Conservation (phyloP, 73 alveolate genomes). For the Paramecium primaurelia region DNA sequence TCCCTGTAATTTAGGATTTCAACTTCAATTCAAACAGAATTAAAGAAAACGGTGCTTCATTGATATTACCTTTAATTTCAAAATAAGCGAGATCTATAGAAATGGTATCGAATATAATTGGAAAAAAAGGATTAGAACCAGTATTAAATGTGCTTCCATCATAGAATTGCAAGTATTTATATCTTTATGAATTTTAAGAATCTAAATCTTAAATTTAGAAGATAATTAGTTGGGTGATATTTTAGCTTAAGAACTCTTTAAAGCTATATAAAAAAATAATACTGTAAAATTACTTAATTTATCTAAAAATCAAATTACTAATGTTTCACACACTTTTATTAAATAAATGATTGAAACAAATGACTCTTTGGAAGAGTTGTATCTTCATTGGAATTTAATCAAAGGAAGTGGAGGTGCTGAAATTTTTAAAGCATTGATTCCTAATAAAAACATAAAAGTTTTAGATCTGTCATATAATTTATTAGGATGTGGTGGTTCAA, state of each 20-base stretch:
- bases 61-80: neutral
- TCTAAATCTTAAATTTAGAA: constrained; percentile 25
- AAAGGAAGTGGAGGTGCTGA: constrained; percentile 7
- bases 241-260: neutral
- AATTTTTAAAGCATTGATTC: constrained; percentile 17
- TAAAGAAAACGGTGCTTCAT: neutral
- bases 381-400: constrained; percentile 47
- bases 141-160: neutral
- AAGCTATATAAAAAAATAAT: constrained; percentile 11
- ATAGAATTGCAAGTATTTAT: neutral
- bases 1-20: constrained; percentile 4
- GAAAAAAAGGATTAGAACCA: neutral
- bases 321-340: neutral
- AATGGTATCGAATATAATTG: neutral
- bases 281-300: neutral
- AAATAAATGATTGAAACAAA: neutral
- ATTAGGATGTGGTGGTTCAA: neutral
- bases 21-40: constrained; percentile 28
- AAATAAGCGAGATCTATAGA: constrained; percentile 48
- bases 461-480: constrained; percentile 46
- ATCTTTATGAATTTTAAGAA: neutral
- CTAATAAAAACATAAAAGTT: constrained; percentile 32
- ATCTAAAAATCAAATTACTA: constrained; percentile 14
- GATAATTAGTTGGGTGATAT: constrained; percentile 37
- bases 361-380: constrained; percentile 37